Base-by-base conservation (phyloP, 169 alveolate species). In the Plasmodium falciparum region DNA sequence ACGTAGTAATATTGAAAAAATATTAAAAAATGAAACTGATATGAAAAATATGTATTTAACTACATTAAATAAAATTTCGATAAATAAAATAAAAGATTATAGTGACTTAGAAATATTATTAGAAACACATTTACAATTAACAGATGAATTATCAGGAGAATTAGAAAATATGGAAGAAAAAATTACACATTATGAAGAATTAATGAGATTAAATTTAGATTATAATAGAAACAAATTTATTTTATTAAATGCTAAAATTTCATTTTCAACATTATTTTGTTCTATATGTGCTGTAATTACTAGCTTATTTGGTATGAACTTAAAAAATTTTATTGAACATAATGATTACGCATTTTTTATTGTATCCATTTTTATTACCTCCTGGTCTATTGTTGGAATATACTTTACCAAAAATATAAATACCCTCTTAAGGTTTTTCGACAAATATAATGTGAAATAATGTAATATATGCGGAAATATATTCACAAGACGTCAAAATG, bases 181-280 rank as follows among this genome's bases (percentile, higher is more conserved):
- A 50, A 76, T 76, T 29, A 76, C 89, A 29, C 89, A 76, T 22
- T 76, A 76, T 76, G 89, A 76, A 76, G 89, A 76, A 65, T 69
- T 76, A 54, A 65, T 76, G 89, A 5, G 89, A 33, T 50, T 76
- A 13, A 76, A 76, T 50, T 50, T 76, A 12, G 89, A 76, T 76
- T 76, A 76, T 70, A 76, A 76, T 76, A 33, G 89, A 50, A 76
- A 76, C 20, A 76, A 76, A 76, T 76, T 76, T 58, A 76, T 76
- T 17, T 56, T 76, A 33, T 76, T 76, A 52, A 76, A 76, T 76
- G 89, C 67, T 0, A 76, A 76, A 56, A 76, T 76, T 15, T 65
- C 89, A 4, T 76, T 76, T 76, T 50, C 89, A 4, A 76, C 89
- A 11, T 58, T 76, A 4, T 65, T 76, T 8, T 76, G 65, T 76